phyloP scores from a whole-genome alignment of 805 yeast genomes.

The Wickerhamiella cacticola region DNA sequence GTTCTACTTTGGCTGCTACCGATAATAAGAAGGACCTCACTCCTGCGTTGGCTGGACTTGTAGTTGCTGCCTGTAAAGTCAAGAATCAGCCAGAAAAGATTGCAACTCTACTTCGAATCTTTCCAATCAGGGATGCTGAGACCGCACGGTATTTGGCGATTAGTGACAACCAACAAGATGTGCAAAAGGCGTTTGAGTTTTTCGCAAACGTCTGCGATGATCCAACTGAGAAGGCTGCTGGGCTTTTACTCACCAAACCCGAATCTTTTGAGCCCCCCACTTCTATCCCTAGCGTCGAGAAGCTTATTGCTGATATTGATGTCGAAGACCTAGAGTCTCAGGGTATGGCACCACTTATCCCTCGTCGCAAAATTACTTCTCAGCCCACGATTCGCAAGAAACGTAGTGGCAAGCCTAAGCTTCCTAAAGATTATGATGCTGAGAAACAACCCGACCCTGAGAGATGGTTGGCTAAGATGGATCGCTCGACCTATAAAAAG shows the following conservation, averaged over 20 bases:
- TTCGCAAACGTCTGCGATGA: conserved; percentile 10
- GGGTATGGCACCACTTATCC: conserved; percentile 22
- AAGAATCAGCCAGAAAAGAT: conserved; percentile 1
- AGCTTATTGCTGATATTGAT: conserved; percentile 22
- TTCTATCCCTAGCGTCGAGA: conserved; percentile 13
- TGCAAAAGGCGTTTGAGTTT: conserved; percentile 6
- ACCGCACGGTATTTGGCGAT: conserved; percentile 7
- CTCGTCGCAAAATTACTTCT: conserved; percentile 21
- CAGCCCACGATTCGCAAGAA: conserved; percentile 26
- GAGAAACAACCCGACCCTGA: conserved; percentile 45
- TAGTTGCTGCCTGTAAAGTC: conserved; percentile 40
- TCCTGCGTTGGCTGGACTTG: conserved; percentile 42
- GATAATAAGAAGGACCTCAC: conserved; percentile 13
- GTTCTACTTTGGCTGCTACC: conserved; percentile 23
- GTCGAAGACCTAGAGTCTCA: conserved; percentile 19
- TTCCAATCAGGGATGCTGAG: conserved; percentile 8
- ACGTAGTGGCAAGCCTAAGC: conserved; percentile 28
- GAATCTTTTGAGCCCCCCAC: conserved; percentile 5
- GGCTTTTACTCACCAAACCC: conserved; percentile 2
- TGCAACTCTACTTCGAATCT: background rate
- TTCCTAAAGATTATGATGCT: conserved; percentile 35
- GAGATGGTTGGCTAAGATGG: conserved; percentile 85
- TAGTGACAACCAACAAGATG: conserved; percentile 3
- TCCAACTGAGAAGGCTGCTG: conserved; percentile 1
- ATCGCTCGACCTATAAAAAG: conserved; percentile 72